Evolutionary conservation across 148 eudicot genomes (phyloP), one percentile per base, ranked within the genome.

Genomic region (Rhododendron molle): DNA sequence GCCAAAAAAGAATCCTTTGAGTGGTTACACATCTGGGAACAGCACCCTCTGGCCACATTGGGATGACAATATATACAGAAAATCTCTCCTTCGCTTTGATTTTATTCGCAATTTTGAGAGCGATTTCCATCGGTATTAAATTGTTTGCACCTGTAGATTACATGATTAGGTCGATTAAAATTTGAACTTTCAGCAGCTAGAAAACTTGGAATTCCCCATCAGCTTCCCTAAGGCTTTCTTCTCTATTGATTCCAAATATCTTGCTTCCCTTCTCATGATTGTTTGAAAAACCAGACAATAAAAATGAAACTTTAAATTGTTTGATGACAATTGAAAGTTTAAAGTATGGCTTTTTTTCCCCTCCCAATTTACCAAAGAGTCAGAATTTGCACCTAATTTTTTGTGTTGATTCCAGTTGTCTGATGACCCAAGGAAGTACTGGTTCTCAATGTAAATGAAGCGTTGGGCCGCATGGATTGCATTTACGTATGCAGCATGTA

Each of bases 41-140:
- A 83, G 16, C 0, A 16, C 99, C 99, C 87, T 96, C 99, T 4
- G 99, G 99, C 99, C 99, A 96, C 98, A 96, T 96, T 82, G 99
- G 99, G 81, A 96, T 82, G 49, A 96, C 88, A 67, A 96, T 90
- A 82, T 96, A 95, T 34, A 82, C 99, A 77, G 94, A 87, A 87
- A 96, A 96, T 83, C 96, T 91, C 90, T 96, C 98, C 76, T 89
- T 85, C 16, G 93, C 92, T 89, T 93, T 86, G 85, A 95, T 96
- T 91, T 96, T 96, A 62, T 85, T 90, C 1, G 95, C 98, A 83
- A 96, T 87, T 87, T 96, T 96, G 50, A 96, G 92, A 87, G 96
- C 98, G 43, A 94, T 92, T 89, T 96, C 98, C 89, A 96, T 91
- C 3, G 98, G 98, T 56, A 96, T 93, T 83, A 96, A 87, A 84